Conservation (phyloP, 1,284 basidiomycete species). For the Pulveroboletus ridleyi region DNA sequence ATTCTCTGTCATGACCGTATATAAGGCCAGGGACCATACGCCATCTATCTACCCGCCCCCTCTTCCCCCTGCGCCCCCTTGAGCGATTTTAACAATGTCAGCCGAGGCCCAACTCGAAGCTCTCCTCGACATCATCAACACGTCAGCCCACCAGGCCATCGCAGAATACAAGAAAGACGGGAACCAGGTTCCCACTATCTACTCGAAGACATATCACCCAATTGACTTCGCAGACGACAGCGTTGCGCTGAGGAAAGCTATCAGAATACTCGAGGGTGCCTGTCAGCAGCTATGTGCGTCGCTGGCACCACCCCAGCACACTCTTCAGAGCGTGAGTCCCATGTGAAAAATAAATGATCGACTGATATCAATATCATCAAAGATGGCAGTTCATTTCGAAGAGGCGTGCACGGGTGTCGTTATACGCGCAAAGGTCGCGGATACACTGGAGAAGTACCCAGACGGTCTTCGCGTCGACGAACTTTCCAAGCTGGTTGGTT, state of each 20-base stretch:
- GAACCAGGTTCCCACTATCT: slow-evolving; percentile 29
- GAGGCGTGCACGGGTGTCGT: slow-evolving; percentile 35
- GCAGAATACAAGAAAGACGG: slow-evolving; percentile 35
- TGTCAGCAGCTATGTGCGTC: no score
- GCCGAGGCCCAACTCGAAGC: background rate
- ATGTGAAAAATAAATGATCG: background rate
- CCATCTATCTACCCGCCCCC: no score
- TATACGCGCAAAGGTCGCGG: background rate
- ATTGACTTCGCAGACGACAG: slow-evolving; percentile 31
- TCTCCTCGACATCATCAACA: no score
- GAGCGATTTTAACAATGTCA: slow-evolving; percentile 24
- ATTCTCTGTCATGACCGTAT: no score
- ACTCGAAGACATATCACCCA: slow-evolving; percentile 22
- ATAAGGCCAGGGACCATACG: no score
- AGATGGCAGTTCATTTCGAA: slow-evolving; percentile 32
- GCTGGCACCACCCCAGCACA: no score
- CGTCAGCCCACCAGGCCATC: slow-evolving; percentile 25
- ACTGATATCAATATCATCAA: background rate
- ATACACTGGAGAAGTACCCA: slow-evolving; percentile 25
- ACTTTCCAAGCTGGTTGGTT: no score
- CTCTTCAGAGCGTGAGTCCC: slow-evolving; percentile 29
- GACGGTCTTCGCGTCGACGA: slow-evolving; percentile 29
- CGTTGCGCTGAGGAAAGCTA: slow-evolving; percentile 7
- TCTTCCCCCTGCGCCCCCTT: no score
- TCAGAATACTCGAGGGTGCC: no score